Conservation (phyloP, 352 stramenopile genomes). For the Albugo candida region DNA sequence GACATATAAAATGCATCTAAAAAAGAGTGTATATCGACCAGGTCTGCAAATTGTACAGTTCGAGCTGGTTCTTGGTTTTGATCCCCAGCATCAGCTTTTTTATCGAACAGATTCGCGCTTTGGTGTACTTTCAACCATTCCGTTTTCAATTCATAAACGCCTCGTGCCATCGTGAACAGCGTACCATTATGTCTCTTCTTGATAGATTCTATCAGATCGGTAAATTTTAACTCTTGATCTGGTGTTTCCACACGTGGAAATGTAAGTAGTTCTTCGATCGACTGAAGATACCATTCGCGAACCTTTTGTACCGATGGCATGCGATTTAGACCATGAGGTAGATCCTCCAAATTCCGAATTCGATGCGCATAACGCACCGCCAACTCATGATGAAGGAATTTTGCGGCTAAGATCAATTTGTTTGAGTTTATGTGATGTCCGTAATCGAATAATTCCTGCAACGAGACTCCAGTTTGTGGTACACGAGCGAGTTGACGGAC, state of each 20-base stretch:
- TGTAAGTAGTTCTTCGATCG: slow-evolving; percentile 85
- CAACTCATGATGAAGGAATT: slow-evolving; percentile 95
- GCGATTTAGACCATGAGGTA: slow-evolving; percentile 87
- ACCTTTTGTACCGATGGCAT: slow-evolving; percentile 89
- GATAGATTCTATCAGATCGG: slow-evolving; percentile 88
- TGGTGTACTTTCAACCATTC: slow-evolving; percentile 7
- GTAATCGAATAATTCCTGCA: slow-evolving; percentile 80
- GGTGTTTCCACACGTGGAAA: slow-evolving; percentile 72
- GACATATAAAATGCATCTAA: slow-evolving; percentile 99
- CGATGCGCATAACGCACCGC: slow-evolving; percentile 95
- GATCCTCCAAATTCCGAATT: slow-evolving; percentile 86
- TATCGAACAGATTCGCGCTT: slow-evolving; percentile 21
- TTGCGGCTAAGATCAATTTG: slow-evolving; percentile 83
- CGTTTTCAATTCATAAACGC: slow-evolving; percentile 93
- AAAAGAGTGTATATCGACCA: slow-evolving; percentile 93
- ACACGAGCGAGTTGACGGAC: slow-evolving; percentile 46
- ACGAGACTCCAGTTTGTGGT: slow-evolving; percentile 72
- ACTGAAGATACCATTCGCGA: slow-evolving; percentile 94
- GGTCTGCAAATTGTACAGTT: slow-evolving; percentile 71
- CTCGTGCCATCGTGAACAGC: slow-evolving; percentile 98
- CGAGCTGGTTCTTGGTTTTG: slow-evolving; percentile 8
- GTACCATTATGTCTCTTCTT: slow-evolving; percentile 95
- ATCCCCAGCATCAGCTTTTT: slow-evolving; percentile 26
- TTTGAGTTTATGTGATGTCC: slow-evolving; percentile 56
- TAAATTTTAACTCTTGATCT: slow-evolving; percentile 84